A percentile compares a stretch with the other conserved stretches of the same genome.
phyloP scores from a whole-genome alignment of 176 grass and related monocot species.

The Ensete ventricosum region DNA sequence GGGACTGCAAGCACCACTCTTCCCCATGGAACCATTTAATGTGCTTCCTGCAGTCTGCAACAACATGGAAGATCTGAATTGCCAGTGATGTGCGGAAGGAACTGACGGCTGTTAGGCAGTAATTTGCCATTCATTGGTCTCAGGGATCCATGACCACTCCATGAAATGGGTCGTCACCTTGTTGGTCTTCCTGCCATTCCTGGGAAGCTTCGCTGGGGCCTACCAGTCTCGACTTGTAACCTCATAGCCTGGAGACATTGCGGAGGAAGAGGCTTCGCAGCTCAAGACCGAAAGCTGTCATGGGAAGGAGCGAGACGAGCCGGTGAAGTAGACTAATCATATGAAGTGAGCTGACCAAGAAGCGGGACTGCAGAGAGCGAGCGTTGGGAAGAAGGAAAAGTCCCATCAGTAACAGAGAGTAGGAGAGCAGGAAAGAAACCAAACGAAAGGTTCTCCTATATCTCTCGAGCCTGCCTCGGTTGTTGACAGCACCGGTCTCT shows the following conservation, averaged over 20 bases:
- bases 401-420: not conserved
- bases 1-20: not conserved
- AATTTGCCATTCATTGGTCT: not conserved
- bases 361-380: not conserved
- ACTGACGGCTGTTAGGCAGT: not conserved
- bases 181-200: not conserved
- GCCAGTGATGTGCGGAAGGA: not conserved
- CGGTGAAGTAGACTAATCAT: constrained; percentile 20
- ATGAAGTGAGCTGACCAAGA: constrained; percentile 9
- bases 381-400: not conserved
- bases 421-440: not conserved
- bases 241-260: not conserved
- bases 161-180: not conserved
- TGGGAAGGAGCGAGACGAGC: not conserved
- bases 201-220: not conserved
- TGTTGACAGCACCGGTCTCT: not conserved
- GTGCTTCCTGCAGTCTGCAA: not conserved
- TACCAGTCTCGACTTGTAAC: not conserved
- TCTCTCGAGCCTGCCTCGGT: not conserved
- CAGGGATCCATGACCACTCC: not conserved
- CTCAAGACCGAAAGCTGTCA: not conserved
- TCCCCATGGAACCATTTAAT: constrained; percentile 2
- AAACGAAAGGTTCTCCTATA: not conserved
- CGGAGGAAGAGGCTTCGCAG: not conserved
- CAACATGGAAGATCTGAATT: not conserved